Conservation (phyloP, 352 stramenopile species). For the Peronospora tabacina region DNA sequence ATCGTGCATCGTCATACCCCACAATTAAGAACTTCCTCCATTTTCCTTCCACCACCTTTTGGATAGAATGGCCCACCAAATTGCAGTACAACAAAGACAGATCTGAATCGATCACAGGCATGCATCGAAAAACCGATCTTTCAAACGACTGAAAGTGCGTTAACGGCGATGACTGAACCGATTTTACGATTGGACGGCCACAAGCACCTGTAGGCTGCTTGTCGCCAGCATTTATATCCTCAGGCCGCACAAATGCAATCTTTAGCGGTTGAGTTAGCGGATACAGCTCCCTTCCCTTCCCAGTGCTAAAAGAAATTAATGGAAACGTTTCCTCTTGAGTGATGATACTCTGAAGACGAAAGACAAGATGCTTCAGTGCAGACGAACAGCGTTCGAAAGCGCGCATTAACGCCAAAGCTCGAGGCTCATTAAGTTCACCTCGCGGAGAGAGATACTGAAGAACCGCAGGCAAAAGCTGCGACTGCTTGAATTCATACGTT, state of each 20-base stretch:
- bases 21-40: constrained; percentile 70
- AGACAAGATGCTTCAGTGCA: constrained; percentile 50
- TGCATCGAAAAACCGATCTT: constrained; percentile 55
- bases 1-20: constrained; percentile 52
- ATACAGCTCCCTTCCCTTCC: constrained; percentile 69
- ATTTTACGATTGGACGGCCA: constrained; percentile 20
- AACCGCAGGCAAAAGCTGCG: constrained; percentile 55
- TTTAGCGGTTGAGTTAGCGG: constrained; percentile 66
- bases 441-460: constrained; percentile 42
- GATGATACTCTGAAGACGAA: constrained; percentile 60
- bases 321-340: constrained; percentile 68
- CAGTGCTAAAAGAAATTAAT: constrained; percentile 49
- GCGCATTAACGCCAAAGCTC: constrained; percentile 30
- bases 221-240: constrained; percentile 16
- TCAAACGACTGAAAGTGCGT: constrained; percentile 87
- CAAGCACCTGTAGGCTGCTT: constrained; percentile 1
- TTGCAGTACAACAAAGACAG: constrained; percentile 53
- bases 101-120: constrained; percentile 45
- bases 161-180: constrained; percentile 65
- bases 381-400: constrained; percentile 43
- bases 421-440: constrained; percentile 27
- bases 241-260: constrained; percentile 35
- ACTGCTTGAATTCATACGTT: constrained; percentile 82
- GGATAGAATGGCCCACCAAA: constrained; percentile 59
- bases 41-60: constrained; percentile 73